Evolutionary conservation across 495 filamentous ascomycete genomes (phyloP).

Genomic region (Alectoria sarmentosa): DNA sequence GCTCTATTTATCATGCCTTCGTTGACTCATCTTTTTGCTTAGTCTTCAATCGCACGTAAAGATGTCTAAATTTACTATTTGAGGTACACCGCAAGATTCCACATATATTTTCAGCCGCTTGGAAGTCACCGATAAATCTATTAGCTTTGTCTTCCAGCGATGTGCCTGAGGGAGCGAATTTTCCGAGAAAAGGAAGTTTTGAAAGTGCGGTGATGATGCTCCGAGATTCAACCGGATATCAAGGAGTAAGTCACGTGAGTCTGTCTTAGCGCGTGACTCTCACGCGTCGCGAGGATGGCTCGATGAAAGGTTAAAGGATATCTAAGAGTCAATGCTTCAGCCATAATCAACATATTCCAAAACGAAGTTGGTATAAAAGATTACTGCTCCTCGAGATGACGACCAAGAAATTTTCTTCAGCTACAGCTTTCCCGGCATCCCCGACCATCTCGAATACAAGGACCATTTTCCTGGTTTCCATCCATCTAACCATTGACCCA

Average conservation of each 20-base stretch:
- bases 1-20: not conserved
- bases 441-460: not conserved
- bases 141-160: too few species aligned
- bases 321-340: not conserved
- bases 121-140: too few species aligned
- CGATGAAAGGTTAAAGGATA: too few species aligned
- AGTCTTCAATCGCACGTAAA: slow-evolving; percentile 33
- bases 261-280: not conserved
- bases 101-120: too few species aligned
- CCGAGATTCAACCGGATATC: not conserved
- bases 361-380: not conserved
- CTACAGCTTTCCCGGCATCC: not conserved
- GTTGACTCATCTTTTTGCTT: slow-evolving; percentile 49
- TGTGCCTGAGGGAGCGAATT: not conserved
- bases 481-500: not conserved
- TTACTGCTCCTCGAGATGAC: not conserved
- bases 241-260: not conserved
- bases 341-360: not conserved
- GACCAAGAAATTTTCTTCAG: not conserved
- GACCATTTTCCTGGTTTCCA: not conserved
- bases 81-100: too few species aligned
- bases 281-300: not conserved
- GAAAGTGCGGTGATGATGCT: not conserved
- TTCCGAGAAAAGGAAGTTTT: not conserved
- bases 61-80: too few species aligned